These are phyloP conservation scores for Spathaspora girioi DNA, from an alignment of 805 yeast species.

Conservation along the genomic window DNA sequence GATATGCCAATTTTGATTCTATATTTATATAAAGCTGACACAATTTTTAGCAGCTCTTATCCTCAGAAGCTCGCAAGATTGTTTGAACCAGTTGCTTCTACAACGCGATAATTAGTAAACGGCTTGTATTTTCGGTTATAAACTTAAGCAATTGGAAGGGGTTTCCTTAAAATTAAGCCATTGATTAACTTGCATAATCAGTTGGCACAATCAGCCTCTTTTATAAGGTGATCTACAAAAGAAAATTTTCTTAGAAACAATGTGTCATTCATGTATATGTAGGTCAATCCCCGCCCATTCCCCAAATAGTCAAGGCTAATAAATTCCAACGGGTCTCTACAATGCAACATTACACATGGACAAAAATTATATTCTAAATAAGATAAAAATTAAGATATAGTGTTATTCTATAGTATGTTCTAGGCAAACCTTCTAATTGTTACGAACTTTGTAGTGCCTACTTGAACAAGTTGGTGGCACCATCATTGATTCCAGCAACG, in stretches of 20 bases:
- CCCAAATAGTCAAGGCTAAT: not conserved
- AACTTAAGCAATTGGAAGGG: too few relatives aligned
- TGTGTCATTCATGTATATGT: not conserved
- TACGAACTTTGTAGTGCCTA: not conserved
- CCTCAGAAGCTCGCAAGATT: too few relatives aligned
- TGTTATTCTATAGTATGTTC: not conserved
- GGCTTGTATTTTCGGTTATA: too few relatives aligned
- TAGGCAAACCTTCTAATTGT: not conserved
- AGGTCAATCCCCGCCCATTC: not conserved
- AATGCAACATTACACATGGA: not conserved
- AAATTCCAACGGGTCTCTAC: not conserved
- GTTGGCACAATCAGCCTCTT: not conserved
- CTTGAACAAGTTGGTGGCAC: slow-evolving; percentile 5
- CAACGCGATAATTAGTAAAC: too few relatives aligned
- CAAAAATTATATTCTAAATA: not conserved
- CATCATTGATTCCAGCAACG: not conserved
- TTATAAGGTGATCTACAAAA: too few relatives aligned
- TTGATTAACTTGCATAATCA: too few relatives aligned
- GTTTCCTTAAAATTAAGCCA: too few relatives aligned
- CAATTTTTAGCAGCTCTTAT: too few relatives aligned
- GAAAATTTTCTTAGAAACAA: not conserved
- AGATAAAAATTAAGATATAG: not conserved
- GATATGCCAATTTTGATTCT: too few relatives aligned
- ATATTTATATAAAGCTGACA: too few relatives aligned
- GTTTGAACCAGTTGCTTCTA: too few relatives aligned